phyloP scores from a whole-genome alignment of 495 filamentous ascomycete genomes.

The Neohortaea acidophila region DNA sequence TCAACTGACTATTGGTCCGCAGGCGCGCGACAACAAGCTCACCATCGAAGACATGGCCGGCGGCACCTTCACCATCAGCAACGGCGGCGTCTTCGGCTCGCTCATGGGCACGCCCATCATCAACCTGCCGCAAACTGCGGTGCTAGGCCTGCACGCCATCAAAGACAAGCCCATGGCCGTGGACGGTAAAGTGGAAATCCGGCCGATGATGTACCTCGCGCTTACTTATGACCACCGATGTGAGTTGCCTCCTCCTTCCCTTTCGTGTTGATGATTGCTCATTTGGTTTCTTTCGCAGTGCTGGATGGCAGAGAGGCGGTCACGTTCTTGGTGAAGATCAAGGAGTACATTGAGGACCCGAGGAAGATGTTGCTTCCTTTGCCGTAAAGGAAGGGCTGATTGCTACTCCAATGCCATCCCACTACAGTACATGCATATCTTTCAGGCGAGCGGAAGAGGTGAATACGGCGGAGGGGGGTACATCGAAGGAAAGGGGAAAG shows the following conservation, averaged over 20 bases:
- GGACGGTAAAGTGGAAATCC: constrained; percentile 83
- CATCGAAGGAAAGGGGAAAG: too few relatives aligned
- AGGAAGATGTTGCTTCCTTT: constrained; percentile 62
- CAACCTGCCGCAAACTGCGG: constrained; percentile 90
- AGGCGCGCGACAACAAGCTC: constrained; percentile 90
- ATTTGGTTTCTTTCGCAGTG: too few relatives aligned
- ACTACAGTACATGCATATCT: too few relatives aligned
- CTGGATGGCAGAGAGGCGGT: constrained; percentile 92
- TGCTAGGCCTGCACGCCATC: constrained; percentile 93
- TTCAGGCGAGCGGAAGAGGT: background rate
- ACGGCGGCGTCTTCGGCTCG: constrained; percentile 63
- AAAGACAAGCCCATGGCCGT: constrained; percentile 85
- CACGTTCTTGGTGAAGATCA: constrained; percentile 84
- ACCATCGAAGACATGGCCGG: constrained; percentile 99
- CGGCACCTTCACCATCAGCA: constrained; percentile 97
- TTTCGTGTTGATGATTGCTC: background rate
- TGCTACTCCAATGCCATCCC: too few relatives aligned
- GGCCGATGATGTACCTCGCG: constrained; percentile 99
- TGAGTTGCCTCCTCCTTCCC: background rate
- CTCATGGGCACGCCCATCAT: constrained; percentile 99
- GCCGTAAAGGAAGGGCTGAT: background rate
- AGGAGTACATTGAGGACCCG: constrained; percentile 92
- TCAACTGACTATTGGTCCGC: constrained; percentile 2
- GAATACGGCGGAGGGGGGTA: background rate
- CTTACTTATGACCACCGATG: constrained; percentile 95